These are phyloP conservation scores for Trametes coccinea DNA, from an alignment of 768 basidiomycete species.

Conservation along the genomic window DNA sequence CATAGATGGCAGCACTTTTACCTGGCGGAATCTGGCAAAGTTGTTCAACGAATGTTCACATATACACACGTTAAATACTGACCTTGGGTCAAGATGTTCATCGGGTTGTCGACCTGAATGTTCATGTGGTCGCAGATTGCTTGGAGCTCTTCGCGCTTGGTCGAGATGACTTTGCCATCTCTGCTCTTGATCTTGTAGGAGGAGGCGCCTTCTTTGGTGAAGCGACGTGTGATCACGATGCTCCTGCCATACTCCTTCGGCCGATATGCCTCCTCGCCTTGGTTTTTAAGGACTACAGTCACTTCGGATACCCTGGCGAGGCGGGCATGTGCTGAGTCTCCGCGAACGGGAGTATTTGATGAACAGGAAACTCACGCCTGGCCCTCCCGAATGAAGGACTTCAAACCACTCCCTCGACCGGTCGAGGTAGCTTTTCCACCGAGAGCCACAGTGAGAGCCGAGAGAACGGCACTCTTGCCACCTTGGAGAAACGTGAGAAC, in stretches of 20 bases:
- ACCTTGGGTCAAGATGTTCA: slow-evolving; percentile 93
- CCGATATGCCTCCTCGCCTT: slow-evolving; percentile 87
- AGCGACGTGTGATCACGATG: slow-evolving; percentile 81
- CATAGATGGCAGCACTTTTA: background rate
- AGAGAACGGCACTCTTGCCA: slow-evolving; percentile 92
- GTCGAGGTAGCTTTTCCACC: slow-evolving; percentile 93
- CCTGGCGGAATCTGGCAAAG: slow-evolving; percentile 36
- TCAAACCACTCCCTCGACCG: slow-evolving; percentile 83
- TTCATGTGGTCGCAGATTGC: slow-evolving; percentile 95
- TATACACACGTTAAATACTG: background rate
- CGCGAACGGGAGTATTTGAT: background rate
- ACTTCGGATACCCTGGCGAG: slow-evolving; percentile 64
- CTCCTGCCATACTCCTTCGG: slow-evolving; percentile 83
- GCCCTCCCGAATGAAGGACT: slow-evolving; percentile 84
- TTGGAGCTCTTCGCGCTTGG: slow-evolving; percentile 80
- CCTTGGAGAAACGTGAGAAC: slow-evolving; percentile 46
- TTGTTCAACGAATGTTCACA: background rate
- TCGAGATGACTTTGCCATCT: slow-evolving; percentile 65
- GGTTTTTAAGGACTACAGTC: slow-evolving; percentile 81
- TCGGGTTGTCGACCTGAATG: slow-evolving; percentile 94
- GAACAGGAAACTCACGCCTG: slow-evolving; percentile 54
- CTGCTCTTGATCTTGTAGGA: slow-evolving; percentile 81
- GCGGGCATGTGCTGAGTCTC: no score
- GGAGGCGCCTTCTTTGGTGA: slow-evolving; percentile 73
- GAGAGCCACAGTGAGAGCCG: slow-evolving; percentile 89